Evolutionary conservation across 345 rosid genomes (phyloP), one percentile per base, ranked within the genome.

Genomic region (Ceriops tagal): DNA sequence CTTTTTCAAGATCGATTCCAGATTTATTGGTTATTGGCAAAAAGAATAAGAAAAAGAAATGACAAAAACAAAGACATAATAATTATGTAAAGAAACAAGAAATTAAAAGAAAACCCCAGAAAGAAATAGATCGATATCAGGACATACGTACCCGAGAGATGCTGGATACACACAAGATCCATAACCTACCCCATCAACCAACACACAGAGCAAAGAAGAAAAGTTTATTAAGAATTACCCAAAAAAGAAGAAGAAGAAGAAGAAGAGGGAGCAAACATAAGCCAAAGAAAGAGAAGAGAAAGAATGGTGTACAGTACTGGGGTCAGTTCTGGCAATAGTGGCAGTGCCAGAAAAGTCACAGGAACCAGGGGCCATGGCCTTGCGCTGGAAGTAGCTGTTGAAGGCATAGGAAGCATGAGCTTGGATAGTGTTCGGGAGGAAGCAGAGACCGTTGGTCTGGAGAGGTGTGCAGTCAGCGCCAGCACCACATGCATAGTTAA

Each of bases 351-450:
- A 77, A 65, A 90, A 90, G 82, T 90, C 87, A 58, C 96, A 90
- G 22, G 96, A 88, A 62, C 92, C 92, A 65, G 93, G 87, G 26
- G 88, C 87, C 90, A 88, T 85, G 71, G 51, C 62, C 62, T 77
- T 80, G 64, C 89, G 83, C 31, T 88, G 92, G 68, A 69, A 90
- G 76, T 80, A 90, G 79, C 93, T 90, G 63, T 90, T 88, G 82
- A 86, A 90, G 28, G 96, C 92, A 60, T 88, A 90, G 39, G 96
- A 90, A 28, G 96, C 87, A 37, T 90, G 96, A 31, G 92, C 93
- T 24, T 77, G 87, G 24, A 88, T 39, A 0, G 92, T 87, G 70
- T 90, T 88, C 1, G 96, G 93, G 6, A 88, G 85, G 58, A 76
- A 88, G 49, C 96, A 90, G 0, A 87, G 77, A 1, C 93, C 92